Base-by-base conservation (phyloP, 306 rosid species). In the Argentina anserina region DNA sequence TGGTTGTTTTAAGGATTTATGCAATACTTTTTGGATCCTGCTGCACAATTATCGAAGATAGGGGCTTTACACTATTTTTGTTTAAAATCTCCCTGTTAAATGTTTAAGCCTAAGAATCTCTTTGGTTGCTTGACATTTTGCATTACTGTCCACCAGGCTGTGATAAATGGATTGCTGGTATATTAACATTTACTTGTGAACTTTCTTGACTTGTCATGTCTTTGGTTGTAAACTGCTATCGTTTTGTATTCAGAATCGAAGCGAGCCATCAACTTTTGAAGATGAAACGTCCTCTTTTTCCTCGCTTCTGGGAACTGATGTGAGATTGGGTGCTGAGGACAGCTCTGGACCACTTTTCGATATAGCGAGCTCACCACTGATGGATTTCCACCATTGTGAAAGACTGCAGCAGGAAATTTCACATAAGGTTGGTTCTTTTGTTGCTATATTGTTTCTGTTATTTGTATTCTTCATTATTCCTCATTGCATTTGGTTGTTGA, bases 311-410 rank as follows among this genome's bases (percentile, higher is more conserved):
- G 82, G 63, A 74, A 87, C 82, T 83, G 90, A 83, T 78, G 81
- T 87, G 67, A 79, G 72, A 70, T 84, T 95, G 87, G 86, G 84
- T 69, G 78, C 91, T 71, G 83, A 83, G 73, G 81, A 77, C 73
- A 81, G 78, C 65, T 76, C 69, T 46, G 87, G 70, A 82, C 77
- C 79, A 59, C 80, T 86, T 80, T 88, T 89, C 49, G 79, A 91
- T 75, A 78, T 81, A n/a, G 82, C 78, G 52, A 80, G 80, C 68
- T 85, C 84, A 34, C 96, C 99, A 45, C 78, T 91, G 79, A 71
- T 89, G 75, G 87, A 84, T 80, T 91, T 95, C 81, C 99, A 95
- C 81, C 79, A 66, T 80, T 77, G 64, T 71, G 99, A 95, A 86
- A 86, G 96, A 86, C 65, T 82, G 81, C 87, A 82, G 76, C 95